phyloP scores from a whole-genome alignment of 371 early-diverging fungal genomes.

The Vairimorpha necatrix region DNA sequence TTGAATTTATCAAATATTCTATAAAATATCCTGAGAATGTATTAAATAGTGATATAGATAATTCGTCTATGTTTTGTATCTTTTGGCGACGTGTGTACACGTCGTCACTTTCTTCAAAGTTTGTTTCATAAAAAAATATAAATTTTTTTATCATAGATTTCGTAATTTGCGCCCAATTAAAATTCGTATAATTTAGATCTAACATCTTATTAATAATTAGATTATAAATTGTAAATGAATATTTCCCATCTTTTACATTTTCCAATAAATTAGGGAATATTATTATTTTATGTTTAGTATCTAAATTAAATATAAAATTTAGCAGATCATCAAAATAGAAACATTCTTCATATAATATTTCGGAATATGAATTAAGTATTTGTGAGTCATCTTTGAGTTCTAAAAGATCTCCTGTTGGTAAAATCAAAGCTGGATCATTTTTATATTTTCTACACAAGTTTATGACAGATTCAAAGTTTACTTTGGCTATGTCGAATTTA shows the following conservation, averaged over 20 bases:
- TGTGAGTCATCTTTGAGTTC: neutral
- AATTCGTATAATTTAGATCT: neutral
- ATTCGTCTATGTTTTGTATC: neutral
- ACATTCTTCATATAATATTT: slow-evolving; percentile 15
- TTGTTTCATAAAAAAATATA: slow-evolving; percentile 14
- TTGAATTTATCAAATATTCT: slow-evolving; percentile 6
- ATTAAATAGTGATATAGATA: neutral
- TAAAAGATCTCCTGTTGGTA: slow-evolving; percentile 3
- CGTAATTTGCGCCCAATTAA: slow-evolving; percentile 9
- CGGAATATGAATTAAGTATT: neutral
- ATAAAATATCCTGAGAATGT: slow-evolving; percentile 9
- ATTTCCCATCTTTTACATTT: slow-evolving; percentile 5
- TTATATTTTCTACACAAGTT: slow-evolving; percentile 14
- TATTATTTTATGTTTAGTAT: neutral
- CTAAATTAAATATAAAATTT: slow-evolving; percentile 11
- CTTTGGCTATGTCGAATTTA: neutral
- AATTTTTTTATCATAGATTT: slow-evolving; percentile 18
- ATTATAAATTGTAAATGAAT: slow-evolving; percentile 10
- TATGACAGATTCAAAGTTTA: neutral
- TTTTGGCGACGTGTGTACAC: neutral
- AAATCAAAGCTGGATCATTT: slow-evolving; percentile 14
- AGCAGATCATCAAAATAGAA: slow-evolving; percentile 21
- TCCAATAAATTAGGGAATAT: slow-evolving; percentile 3
- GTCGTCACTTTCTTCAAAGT: neutral
- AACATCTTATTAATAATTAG: slow-evolving; percentile 10